These are phyloP conservation scores for Rhazya stricta DNA, from an alignment of 257 asterid species.

Conservation along the genomic window DNA sequence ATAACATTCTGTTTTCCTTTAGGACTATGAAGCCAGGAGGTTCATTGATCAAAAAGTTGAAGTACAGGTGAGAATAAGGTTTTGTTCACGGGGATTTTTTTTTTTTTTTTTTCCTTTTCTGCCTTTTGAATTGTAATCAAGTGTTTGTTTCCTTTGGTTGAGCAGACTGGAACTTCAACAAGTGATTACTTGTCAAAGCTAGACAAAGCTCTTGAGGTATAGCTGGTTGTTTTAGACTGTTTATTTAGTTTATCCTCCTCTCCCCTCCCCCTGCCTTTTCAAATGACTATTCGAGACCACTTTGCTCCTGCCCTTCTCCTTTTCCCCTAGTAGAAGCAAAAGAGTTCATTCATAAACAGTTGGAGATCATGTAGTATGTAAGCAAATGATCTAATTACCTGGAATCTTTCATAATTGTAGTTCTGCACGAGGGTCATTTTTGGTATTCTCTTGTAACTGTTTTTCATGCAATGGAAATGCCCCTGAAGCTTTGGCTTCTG, in stretches of 20 bases:
- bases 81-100: conserved; percentile 12
- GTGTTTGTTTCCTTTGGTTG: conserved; percentile 14
- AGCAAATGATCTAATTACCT: background rate
- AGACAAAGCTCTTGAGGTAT: conserved; percentile 79
- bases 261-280: background rate
- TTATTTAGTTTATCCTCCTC: background rate
- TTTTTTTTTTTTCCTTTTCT: background rate
- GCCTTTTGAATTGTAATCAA: conserved; percentile 7
- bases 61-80: conserved; percentile 52
- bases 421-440: background rate
- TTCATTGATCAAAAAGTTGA: conserved; percentile 74
- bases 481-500: too few species aligned
- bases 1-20: conserved; percentile 12
- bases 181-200: conserved; percentile 63
- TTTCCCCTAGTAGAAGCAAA: background rate
- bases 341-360: background rate
- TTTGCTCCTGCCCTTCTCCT: background rate
- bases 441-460: background rate
- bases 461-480: background rate
- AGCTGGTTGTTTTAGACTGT: conserved; percentile 12
- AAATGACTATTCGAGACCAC: background rate
- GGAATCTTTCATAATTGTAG: background rate
- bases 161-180: conserved; percentile 73
- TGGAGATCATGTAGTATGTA: background rate
- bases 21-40: conserved; percentile 83